These are phyloP conservation scores for Pichia sp. DNA, from an alignment of 1,139 yeast species.

Conservation along the genomic window DNA sequence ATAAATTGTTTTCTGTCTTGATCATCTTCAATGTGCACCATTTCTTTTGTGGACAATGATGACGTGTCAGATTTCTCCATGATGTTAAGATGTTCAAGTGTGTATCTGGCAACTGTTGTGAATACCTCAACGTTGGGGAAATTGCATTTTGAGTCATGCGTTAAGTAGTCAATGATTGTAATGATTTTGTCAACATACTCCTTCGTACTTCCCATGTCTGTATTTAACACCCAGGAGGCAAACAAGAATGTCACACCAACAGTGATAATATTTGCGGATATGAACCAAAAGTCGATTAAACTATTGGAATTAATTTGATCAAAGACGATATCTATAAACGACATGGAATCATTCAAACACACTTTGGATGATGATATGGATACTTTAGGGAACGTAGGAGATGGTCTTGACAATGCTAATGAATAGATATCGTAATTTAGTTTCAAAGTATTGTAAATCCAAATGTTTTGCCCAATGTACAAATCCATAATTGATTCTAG, in stretches of 20 bases:
- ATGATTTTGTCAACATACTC: not conserved
- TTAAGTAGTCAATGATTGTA: constrained; percentile 1
- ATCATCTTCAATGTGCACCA: not conserved
- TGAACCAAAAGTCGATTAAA: constrained; percentile 5
- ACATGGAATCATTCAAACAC: constrained; percentile 4
- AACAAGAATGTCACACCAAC: constrained; percentile 3
- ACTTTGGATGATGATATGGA: constrained; percentile 3
- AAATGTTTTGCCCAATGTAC: not conserved
- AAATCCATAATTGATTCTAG: constrained; percentile 4
- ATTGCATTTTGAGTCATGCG: not conserved
- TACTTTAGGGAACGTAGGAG: constrained; percentile 2
- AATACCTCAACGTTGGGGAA: constrained; percentile 2
- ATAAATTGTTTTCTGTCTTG: constrained; percentile 2
- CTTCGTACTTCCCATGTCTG: not conserved
- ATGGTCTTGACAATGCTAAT: constrained; percentile 2
- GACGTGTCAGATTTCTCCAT: not conserved
- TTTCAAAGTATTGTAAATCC: constrained; percentile 1
- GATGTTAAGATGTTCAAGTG: constrained; percentile 1
- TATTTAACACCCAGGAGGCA: constrained; percentile 3
- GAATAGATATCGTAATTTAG: constrained; percentile 2
- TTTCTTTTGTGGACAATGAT: not conserved
- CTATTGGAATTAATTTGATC: not conserved
- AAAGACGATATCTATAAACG: constrained; percentile 1
- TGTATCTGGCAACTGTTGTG: not conserved
- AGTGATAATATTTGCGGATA: constrained; percentile 6